Evolutionary conservation across 345 rosid species (phyloP).

Genomic region (Lepidium aucheri): DNA sequence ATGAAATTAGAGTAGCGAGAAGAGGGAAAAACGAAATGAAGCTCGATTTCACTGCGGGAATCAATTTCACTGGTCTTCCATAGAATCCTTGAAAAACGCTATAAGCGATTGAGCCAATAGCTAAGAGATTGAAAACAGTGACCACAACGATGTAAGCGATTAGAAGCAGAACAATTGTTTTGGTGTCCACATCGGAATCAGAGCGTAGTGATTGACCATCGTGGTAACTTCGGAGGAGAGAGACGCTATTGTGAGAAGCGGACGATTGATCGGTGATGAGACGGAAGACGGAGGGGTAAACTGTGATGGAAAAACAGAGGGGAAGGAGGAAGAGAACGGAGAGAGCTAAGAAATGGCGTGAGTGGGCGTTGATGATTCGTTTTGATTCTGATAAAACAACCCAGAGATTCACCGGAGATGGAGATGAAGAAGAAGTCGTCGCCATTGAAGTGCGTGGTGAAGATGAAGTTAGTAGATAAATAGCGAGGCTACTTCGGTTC

Average conservation of each 20-base stretch:
- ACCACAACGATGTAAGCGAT: slow-evolving; percentile 27
- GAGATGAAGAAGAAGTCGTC: slow-evolving; percentile 15
- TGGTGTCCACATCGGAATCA: not conserved
- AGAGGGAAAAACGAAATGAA: slow-evolving; percentile 53
- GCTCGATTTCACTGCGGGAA: slow-evolving; percentile 49
- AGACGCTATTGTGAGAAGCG: slow-evolving; percentile 21
- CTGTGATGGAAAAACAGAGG: slow-evolving; percentile 43
- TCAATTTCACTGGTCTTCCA: slow-evolving; percentile 71
- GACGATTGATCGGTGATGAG: slow-evolving; percentile 31
- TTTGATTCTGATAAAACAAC: slow-evolving; percentile 44
- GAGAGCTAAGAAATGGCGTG: slow-evolving; percentile 86
- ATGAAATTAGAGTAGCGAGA: slow-evolving; percentile 24
- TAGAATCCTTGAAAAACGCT: slow-evolving; percentile 67
- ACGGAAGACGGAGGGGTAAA: slow-evolving; percentile 42
- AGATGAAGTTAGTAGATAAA: not conserved
- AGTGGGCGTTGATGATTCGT: slow-evolving; percentile 66
- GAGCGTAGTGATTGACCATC: not conserved
- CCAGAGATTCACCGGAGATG: slow-evolving; percentile 25
- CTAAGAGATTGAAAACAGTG: slow-evolving; percentile 33
- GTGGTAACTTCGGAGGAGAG: slow-evolving; percentile 5
- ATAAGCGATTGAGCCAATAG: slow-evolving; percentile 54
- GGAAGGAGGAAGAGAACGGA: slow-evolving; percentile 79
- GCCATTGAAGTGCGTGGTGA: slow-evolving; percentile 14
- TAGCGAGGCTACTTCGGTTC: not conserved
- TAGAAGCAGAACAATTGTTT: not conserved